These are phyloP conservation scores for Wickerhamomyces subpelliculosus DNA, from an alignment of 805 yeast genomes.

Conservation along the genomic window DNA sequence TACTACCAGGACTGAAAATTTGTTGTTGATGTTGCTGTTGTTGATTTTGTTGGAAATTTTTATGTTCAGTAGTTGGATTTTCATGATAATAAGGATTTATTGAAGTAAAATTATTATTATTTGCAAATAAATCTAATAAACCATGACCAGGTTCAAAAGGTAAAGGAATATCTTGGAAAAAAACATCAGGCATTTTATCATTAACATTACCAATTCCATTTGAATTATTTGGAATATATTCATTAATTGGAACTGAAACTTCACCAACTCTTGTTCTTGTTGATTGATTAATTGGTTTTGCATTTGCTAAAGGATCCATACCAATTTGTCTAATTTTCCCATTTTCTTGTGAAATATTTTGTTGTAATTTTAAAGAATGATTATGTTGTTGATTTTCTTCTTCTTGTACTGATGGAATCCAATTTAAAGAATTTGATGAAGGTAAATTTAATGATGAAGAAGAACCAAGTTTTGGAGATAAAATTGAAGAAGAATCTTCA, in stretches of 20 bases:
- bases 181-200: slow-evolving; percentile 15
- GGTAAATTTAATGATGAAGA: not conserved
- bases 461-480: not conserved
- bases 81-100: slow-evolving; percentile 1
- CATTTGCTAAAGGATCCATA: slow-evolving; percentile 21
- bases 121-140: slow-evolving; percentile 32
- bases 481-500: not conserved
- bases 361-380: not conserved
- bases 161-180: slow-evolving; percentile 26
- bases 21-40: not conserved
- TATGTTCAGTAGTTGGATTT: not conserved
- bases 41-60: not conserved
- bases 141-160: slow-evolving; percentile 32
- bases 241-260: slow-evolving; percentile 30
- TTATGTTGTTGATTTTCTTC: not conserved
- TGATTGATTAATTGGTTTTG: slow-evolving; percentile 18
- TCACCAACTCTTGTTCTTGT: slow-evolving; percentile 30
- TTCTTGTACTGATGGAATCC: too few species aligned
- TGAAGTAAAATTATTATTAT: slow-evolving; percentile 9
- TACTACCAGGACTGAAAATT: not conserved
- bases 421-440: not conserved
- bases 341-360: slow-evolving; percentile 3
- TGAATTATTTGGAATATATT: slow-evolving; percentile 26
- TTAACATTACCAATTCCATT: slow-evolving; percentile 25
- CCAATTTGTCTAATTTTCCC: slow-evolving; percentile 18